Base-by-base conservation (phyloP, 129 eudicot genomes). In the Calendula officinalis region DNA sequence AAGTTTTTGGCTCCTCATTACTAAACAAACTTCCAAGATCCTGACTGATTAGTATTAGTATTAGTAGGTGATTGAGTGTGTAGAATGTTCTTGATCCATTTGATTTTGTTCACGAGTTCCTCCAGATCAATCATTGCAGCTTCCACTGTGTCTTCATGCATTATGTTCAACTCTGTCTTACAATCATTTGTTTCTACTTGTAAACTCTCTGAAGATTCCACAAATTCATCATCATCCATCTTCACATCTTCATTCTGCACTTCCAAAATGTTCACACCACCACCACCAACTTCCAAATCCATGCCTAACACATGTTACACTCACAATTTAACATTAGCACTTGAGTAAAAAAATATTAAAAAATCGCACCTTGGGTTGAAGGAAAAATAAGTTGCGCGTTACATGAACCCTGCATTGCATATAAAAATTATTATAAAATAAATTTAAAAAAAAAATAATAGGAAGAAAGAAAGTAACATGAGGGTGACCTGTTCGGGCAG, bases 71-170 rank as follows among this genome's bases (percentile, higher is more conserved):
- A 32, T 2, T 37, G 15, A 49, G 6, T 55, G 11, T 82, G 57
- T 56, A 85, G 43, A 59, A 80, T 65, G 50, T 15, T 44, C 63
- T 77, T 83, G 5, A 85, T 60, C 97, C 90, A 85, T 59, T 81
- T 83, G 32, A 89, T 60, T 70, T 74, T 83, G 82, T 68, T 82
- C 8, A 65, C 69, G 68, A 77, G 86, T 74, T 85, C 94, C 75
- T 89, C 90, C 78, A 89, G 76, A 32, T 81, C 94, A 63, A 78
- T 3, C 32, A 89, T 39, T 5, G 76, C 67, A 4, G 87, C 79
- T 58, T 89, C 87, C 17, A 78, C 3, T 2, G 87, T 64, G 3
- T 70, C 68, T n/a, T 60, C 75, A 5, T 68, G 66, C 74, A 33
- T 56, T 59, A 68, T 45, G 17, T 68, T 68, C 30, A 68, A 22